Percentiles rank a stretch among this genome's conserved stretches.
Conservation (phyloP, 805 yeast species). For the Torulaspora delbrueckii region DNA sequence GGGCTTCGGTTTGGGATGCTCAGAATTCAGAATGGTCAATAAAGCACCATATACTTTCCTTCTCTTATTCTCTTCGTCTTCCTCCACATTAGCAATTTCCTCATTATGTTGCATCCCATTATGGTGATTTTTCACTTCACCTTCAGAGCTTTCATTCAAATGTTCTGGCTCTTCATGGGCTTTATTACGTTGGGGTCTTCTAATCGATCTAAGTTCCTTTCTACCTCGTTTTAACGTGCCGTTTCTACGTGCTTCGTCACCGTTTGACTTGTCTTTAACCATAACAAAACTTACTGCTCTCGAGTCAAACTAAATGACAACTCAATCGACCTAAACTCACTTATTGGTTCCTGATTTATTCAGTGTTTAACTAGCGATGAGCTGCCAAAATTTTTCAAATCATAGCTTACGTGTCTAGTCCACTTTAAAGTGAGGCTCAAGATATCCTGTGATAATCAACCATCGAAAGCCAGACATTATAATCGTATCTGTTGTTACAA, state of each 20-base stretch:
- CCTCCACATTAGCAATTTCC: constrained; percentile 15
- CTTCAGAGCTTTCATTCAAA: constrained; percentile 32
- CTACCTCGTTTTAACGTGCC: constrained; percentile 47
- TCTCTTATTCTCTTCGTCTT: constrained; percentile 27
- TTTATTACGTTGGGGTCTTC: constrained; percentile 40
- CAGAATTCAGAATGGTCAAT: constrained; percentile 53
- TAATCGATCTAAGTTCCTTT: constrained; percentile 53
- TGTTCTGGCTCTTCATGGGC: constrained; percentile 7
- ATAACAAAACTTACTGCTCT: background rate
- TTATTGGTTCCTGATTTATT: background rate
- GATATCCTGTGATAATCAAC: background rate
- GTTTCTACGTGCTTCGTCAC: constrained; percentile 6
- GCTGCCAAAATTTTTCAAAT: constrained; percentile 17
- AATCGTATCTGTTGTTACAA: background rate
- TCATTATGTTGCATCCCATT: constrained; percentile 18
- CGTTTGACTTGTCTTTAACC: background rate
- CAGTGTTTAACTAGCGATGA: constrained; percentile 12
- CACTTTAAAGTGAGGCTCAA: background rate
- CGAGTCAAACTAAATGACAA: background rate
- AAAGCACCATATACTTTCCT: constrained; percentile 62
- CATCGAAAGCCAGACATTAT: background rate
- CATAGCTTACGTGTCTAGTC: constrained; percentile 8
- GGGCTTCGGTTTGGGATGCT: constrained; percentile 34
- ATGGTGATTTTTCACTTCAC: constrained; percentile 16
- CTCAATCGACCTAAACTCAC: background rate